Conservation (phyloP, 2,329 filamentous ascomycete species). For the Graphilbum ipis-grandicollis region DNA sequence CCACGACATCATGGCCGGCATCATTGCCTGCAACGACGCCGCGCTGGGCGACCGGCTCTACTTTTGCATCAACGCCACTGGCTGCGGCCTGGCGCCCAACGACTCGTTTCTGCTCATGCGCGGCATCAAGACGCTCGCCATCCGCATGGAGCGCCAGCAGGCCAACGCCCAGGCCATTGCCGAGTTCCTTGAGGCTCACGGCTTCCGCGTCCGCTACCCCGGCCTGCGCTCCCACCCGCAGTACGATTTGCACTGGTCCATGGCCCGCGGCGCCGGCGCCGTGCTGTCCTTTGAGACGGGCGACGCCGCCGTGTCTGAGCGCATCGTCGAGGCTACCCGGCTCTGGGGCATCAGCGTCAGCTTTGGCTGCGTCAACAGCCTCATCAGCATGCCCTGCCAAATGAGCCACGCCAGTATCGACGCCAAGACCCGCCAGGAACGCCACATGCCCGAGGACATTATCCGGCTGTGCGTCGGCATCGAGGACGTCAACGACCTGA, state of each 20-base stretch:
- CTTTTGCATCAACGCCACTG: constrained; percentile 93
- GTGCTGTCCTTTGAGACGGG: constrained; percentile 95
- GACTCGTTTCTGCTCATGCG: constrained; percentile 92
- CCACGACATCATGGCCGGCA: constrained; percentile 97
- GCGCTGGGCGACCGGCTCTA: constrained; percentile 75
- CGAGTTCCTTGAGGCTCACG: constrained; percentile 74
- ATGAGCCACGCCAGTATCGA: constrained; percentile 99
- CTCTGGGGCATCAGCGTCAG: constrained; percentile 93
- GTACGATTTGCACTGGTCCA: constrained; percentile 89
- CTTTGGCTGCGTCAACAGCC: constrained; percentile 93
- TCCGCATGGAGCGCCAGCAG: constrained; percentile 98
- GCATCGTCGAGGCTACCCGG: constrained; percentile 83
- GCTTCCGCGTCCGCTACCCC: constrained; percentile 90
- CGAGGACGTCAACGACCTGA: constrained; percentile 78
- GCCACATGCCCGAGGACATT: constrained; percentile 90
- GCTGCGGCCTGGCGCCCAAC: constrained; percentile 85
- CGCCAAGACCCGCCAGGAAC: constrained; percentile 74
- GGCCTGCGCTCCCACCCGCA: constrained; percentile 90
- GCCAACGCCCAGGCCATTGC: constrained; percentile 80
- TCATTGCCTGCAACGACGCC: constrained; percentile 77
- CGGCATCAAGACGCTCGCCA: constrained; percentile 88
- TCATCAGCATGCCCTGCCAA: constrained; percentile 98
- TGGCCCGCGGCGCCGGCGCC: constrained; percentile 84
- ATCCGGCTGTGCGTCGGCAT: constrained; percentile 94
- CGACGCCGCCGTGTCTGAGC: constrained; percentile 63